Percentiles rank a stretch among this genome's conserved stretches.
phyloP scores from a whole-genome alignment of 1,284 basidiomycete species.

The Ceratobasidium theobromae region DNA sequence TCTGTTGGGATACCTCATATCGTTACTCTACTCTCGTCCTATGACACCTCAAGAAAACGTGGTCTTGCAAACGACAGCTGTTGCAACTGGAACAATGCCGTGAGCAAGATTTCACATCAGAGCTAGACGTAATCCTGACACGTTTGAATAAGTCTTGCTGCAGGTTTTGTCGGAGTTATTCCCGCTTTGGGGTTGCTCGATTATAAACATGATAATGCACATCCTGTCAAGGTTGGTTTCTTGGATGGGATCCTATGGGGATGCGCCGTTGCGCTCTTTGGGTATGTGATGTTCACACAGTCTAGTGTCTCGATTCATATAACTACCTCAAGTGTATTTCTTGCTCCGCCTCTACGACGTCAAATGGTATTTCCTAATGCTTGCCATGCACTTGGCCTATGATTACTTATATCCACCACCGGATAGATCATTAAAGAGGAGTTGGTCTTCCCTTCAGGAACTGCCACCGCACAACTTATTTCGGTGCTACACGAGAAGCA shows the following conservation, averaged over 20 bases:
- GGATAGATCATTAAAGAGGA: constrained; percentile 94
- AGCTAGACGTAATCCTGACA: not conserved
- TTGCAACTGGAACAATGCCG: constrained; percentile 77
- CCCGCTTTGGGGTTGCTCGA: constrained; percentile 83
- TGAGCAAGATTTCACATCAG: not conserved
- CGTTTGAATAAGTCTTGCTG: constrained; percentile 60
- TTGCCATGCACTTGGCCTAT: not conserved
- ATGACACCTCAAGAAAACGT: constrained; percentile 89
- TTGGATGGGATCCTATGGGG: constrained; percentile 78
- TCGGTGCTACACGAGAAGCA: constrained; percentile 71
- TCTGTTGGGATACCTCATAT: constrained; percentile 86
- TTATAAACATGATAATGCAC: constrained; percentile 71
- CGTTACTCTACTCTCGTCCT: constrained; percentile 67
- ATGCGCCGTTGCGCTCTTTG: constrained; percentile 88
- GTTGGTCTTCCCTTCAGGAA: constrained; percentile 90
- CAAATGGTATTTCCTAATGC: constrained; percentile 67
- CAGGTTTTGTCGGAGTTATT: constrained; percentile 92
- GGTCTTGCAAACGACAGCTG: constrained; percentile 92
- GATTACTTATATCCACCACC: not conserved
- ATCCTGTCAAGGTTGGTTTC: constrained; percentile 75
- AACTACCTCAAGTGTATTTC: constrained; percentile 67
- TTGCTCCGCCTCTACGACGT: constrained; percentile 89
- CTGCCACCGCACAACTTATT: constrained; percentile 95
- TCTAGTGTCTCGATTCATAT: not conserved
- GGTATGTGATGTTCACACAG: constrained; percentile 50